Base-by-base conservation (phyloP, 495 filamentous ascomycete species). In the Cudoniella acicularis region DNA sequence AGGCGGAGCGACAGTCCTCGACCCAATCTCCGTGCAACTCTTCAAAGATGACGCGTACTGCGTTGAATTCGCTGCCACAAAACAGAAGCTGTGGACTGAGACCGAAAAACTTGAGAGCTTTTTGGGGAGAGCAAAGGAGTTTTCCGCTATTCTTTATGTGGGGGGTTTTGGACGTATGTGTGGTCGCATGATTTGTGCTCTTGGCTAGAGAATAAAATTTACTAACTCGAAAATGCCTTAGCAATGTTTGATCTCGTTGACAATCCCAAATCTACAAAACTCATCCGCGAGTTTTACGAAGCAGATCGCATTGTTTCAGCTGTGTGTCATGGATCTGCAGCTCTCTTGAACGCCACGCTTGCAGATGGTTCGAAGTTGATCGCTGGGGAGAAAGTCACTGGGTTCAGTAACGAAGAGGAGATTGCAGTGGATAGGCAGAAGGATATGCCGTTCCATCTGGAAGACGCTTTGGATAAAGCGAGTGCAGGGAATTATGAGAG, bases 341-440 rank as follows among this genome's bases (percentile, higher is more conserved):
- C 79, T 1, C 73, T 92, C 6, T 65, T 83, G 9, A 80, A 84
- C 47, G 82, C 82, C 0, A 81, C 71, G 52, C 64, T 80, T 0
- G 69, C 74, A 43, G 70, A 71, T 0, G 59, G 59, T 1, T 30
- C 30, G 2, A 4, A 17, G 1, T 64, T 89, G 10, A 62, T 90
- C n/a, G 59, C 73, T 2, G 84, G 80, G n/a, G 73, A 78, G 59
- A 58, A 72, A 20, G 81, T 86, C 4, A 90, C 88, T 2, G 86
- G 81, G 0, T 89, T 91, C 69, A 83, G 79, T 25, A 87, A 91
- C 60, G 69, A 36, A 0, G 88, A 92, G 73, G 88, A 91, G 70
- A 79, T 81, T 18, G 66, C 70, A 41, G 74, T 78, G 0, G 70
- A 72, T 10, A 49, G 86, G 57, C 72, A 71, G 4, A 41, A 70